These are phyloP conservation scores for Patellaria atrata DNA, from an alignment of 495 filamentous ascomycete genomes.

Conservation along the genomic window DNA sequence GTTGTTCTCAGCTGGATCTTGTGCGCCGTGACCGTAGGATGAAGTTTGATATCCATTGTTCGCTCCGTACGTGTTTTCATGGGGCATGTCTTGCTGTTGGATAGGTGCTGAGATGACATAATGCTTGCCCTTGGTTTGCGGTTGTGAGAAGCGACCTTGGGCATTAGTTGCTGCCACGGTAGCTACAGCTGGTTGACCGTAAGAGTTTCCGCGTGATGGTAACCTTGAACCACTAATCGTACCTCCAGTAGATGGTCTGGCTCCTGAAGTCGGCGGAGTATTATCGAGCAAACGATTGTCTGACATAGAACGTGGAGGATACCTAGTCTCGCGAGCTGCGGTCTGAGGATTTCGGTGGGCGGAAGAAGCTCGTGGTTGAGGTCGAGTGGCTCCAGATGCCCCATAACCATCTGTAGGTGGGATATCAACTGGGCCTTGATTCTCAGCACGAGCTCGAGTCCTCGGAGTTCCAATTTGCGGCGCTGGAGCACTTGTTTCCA, in stretches of 20 bases:
- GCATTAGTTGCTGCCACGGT: slow-evolving; percentile 81
- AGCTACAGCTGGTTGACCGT: slow-evolving; percentile 77
- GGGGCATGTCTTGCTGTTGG: slow-evolving; percentile 11
- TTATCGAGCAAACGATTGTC: slow-evolving; percentile 37
- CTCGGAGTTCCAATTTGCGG: slow-evolving; percentile 22
- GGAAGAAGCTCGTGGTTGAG: slow-evolving; percentile 34
- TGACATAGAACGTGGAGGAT: slow-evolving; percentile 41
- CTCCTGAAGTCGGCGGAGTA: slow-evolving; percentile 31
- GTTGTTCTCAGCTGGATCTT: slow-evolving; percentile 1
- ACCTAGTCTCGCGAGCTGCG: slow-evolving; percentile 33
- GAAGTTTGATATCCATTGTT: too few relatives aligned
- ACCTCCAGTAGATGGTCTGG: slow-evolving; percentile 65
- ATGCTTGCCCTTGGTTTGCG: slow-evolving; percentile 46
- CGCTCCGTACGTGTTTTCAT: too few relatives aligned
- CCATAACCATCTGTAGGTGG: slow-evolving; percentile 15
- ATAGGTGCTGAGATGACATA: slow-evolving; percentile 62
- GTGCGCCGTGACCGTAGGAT: slow-evolving; percentile 2
- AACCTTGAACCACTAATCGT: slow-evolving; percentile 53
- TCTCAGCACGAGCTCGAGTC: slow-evolving; percentile 38
- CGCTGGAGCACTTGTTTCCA: slow-evolving; percentile 23
- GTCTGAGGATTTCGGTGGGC: slow-evolving; percentile 31
- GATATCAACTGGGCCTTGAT: slow-evolving; percentile 35
- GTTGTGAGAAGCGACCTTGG: slow-evolving; percentile 80
- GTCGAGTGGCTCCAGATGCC: slow-evolving; percentile 22
- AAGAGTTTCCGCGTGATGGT: slow-evolving; percentile 65